Percentiles rank a stretch among this genome's conserved stretches.
phyloP scores from a whole-genome alignment of 179 eudicot species.

The Corrigiola litoralis region DNA sequence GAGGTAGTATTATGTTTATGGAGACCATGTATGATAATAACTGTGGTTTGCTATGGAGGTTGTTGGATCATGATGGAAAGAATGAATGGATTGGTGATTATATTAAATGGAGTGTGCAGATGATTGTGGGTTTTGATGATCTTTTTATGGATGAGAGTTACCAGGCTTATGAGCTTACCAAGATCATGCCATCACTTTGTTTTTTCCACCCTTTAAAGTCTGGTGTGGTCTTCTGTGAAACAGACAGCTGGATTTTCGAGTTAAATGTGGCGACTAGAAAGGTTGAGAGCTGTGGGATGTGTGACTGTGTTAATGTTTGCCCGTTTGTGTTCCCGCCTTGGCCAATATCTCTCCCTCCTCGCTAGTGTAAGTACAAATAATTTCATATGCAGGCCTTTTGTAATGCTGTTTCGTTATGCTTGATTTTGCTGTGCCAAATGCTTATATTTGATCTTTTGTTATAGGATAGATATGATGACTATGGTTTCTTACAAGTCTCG shows the following conservation, averaged over 20 bases:
- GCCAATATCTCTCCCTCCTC: neutral
- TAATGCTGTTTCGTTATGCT: neutral
- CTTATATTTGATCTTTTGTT: too few species aligned
- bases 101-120: neutral
- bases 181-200: neutral
- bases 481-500: too few species aligned
- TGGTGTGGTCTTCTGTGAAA: neutral
- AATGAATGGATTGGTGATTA: constrained; percentile 8
- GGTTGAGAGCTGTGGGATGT: neutral
- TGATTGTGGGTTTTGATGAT: neutral
- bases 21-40: too few species aligned
- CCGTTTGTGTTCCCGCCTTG: neutral
- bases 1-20: too few species aligned
- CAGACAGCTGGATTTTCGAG: neutral
- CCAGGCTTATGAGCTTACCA: too few species aligned
- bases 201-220: neutral
- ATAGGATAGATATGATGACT: too few species aligned
- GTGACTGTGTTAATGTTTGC: neutral
- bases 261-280: neutral
- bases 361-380: neutral
- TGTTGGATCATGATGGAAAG: neutral
- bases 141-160: too few species aligned
- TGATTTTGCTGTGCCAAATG: too few species aligned
- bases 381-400: too few species aligned
- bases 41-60: too few species aligned